Evolutionary conservation across 768 basidiomycete genomes (phyloP).

Genomic region (Naganishia vishniacii): DNA sequence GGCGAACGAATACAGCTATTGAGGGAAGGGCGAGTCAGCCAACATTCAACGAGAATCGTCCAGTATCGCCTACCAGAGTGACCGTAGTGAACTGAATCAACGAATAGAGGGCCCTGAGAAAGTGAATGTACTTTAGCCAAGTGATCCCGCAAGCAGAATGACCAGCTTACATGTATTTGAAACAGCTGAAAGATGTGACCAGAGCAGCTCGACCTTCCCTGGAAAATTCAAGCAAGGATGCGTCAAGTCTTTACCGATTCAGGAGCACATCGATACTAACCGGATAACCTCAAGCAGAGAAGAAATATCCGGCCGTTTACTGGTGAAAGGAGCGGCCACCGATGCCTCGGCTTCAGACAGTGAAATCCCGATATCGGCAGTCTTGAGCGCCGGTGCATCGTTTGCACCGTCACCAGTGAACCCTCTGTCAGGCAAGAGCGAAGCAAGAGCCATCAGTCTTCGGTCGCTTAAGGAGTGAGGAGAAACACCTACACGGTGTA

Average conservation of each 20-base stretch:
- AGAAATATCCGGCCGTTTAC: conserved; percentile 83
- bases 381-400: conserved; percentile 96
- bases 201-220: conserved; percentile 85
- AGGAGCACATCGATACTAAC: conserved; percentile 21
- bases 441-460: too few relatives aligned
- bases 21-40: background rate
- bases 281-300: conserved; percentile 95
- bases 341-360: conserved; percentile 97
- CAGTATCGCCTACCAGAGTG: conserved; percentile 55
- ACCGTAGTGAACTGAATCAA: conserved; percentile 99
- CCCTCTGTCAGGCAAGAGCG: conserved; percentile 51
- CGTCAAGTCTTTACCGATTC: background rate
- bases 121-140: conserved; percentile 22
- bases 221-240: background rate
- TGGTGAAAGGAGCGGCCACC: conserved; percentile 95
- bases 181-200: conserved; percentile 97
- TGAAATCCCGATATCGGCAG: conserved; percentile 94
- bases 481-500: conserved; percentile 67
- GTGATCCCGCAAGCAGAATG: background rate
- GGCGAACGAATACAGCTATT: conserved; percentile 79
- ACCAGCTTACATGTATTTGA: conserved; percentile 90
- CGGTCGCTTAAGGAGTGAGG: too few relatives aligned
- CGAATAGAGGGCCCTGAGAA: conserved; percentile 85
- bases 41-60: background rate
- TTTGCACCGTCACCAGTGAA: conserved; percentile 99